Evolutionary conservation across 192 early-diverging fungal genomes (phyloP).

Genomic region (Phycomyces nitens): DNA sequence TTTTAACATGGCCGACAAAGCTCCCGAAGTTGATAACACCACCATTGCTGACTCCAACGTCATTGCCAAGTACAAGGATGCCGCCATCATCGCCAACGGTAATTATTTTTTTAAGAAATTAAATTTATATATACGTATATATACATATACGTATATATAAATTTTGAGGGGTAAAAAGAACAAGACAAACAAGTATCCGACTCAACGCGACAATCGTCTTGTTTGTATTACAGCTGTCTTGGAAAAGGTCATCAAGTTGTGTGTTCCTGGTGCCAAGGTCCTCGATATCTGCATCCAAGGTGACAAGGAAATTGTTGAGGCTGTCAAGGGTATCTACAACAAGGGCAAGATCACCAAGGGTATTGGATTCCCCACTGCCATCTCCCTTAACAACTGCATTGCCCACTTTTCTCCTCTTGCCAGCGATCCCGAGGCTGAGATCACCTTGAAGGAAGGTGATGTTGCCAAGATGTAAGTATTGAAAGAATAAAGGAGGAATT

Average conservation of each 20-base stretch:
- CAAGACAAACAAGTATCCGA: too few species aligned
- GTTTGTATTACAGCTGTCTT: constrained; percentile 53
- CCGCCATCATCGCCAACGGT: constrained; percentile 87
- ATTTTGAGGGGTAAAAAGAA: too few species aligned
- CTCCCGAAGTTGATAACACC: constrained; percentile 35
- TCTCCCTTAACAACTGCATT: constrained; percentile 81
- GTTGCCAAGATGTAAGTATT: constrained; percentile 80
- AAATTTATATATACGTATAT: neutral
- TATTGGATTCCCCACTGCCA: constrained; percentile 83
- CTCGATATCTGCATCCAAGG: constrained; percentile 86
- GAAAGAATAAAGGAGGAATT: neutral
- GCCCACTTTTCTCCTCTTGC: constrained; percentile 84
- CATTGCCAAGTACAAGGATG: constrained; percentile 89
- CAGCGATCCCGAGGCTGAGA: constrained; percentile 58
- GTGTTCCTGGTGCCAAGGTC: constrained; percentile 77
- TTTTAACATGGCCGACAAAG: neutral
- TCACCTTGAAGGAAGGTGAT: constrained; percentile 71
- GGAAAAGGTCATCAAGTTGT: constrained; percentile 61
- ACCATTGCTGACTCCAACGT: constrained; percentile 71
- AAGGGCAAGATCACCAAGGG: constrained; percentile 49
- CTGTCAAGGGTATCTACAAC: constrained; percentile 75
- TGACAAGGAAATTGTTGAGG: constrained; percentile 79
- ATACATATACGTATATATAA: too few species aligned
- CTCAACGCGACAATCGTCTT: too few species aligned
- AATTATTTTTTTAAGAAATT: constrained; percentile 27